Conservation (phyloP, 2,329 filamentous ascomycete species). For the Phaeosphaeriaceae sp. region DNA sequence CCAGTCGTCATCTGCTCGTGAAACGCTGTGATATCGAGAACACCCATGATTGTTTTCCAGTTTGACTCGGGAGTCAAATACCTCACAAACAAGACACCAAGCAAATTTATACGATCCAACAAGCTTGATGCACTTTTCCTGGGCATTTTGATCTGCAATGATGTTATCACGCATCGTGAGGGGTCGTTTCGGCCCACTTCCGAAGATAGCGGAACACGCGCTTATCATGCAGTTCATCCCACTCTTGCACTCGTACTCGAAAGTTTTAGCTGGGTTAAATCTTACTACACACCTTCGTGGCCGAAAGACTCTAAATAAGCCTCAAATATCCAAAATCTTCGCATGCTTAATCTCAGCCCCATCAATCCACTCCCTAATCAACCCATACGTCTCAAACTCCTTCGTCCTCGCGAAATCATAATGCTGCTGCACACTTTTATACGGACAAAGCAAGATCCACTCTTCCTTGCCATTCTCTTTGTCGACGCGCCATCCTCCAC, state of each 20-base stretch:
- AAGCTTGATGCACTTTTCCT: background rate
- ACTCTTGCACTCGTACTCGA: conserved; percentile 2
- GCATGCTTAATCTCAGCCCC: conserved; percentile 37
- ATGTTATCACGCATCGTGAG: conserved; percentile 14
- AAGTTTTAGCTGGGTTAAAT: background rate
- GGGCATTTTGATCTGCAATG: background rate
- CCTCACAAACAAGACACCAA: too few relatives aligned
- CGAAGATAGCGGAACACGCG: conserved; percentile 17
- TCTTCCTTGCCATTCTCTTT: conserved; percentile 47
- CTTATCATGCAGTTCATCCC: conserved; percentile 16
- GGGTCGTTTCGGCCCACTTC: conserved; percentile 18
- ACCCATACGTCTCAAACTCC: conserved; percentile 36
- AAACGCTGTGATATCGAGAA: background rate
- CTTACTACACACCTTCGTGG: background rate
- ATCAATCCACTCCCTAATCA: conserved; percentile 23
- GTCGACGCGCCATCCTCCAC: conserved; percentile 53
- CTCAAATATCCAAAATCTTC: conserved; percentile 23
- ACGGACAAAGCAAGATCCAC: conserved; percentile 53
- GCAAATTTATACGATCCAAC: background rate
- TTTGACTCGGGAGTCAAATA: background rate
- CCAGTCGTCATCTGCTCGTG: background rate
- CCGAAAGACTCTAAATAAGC: background rate
- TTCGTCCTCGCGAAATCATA: conserved; percentile 43
- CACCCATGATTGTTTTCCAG: background rate
- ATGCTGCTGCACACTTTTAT: conserved; percentile 48